Evolutionary conservation across 1,139 yeast species (phyloP).

Genomic region (Wickerhamiella infanticola): DNA sequence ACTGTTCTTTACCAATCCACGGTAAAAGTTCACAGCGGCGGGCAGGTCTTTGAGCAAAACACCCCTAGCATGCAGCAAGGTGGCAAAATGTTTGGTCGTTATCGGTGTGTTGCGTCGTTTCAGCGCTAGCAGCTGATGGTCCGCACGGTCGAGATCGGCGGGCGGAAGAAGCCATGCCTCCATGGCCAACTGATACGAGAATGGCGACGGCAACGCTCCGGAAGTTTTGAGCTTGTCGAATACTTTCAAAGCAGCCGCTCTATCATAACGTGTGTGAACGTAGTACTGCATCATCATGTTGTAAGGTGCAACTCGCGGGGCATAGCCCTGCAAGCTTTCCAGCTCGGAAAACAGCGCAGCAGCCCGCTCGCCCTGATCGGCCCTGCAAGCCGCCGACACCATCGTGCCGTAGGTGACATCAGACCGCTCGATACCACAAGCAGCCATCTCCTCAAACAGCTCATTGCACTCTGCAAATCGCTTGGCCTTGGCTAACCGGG

Average conservation of each 20-base stretch:
- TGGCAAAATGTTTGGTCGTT: slow-evolving; percentile 27
- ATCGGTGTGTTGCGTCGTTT: slow-evolving; percentile 18
- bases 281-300: slow-evolving; percentile 28
- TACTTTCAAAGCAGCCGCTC: slow-evolving; percentile 22
- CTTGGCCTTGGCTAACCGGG: slow-evolving; percentile 26
- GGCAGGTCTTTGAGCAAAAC: slow-evolving; percentile 22
- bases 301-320: slow-evolving; percentile 26
- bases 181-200: slow-evolving; percentile 28
- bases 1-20: slow-evolving; percentile 17
- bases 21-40: slow-evolving; percentile 24
- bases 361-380: slow-evolving; percentile 25
- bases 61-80: slow-evolving; percentile 28
- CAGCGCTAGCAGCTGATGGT: slow-evolving; percentile 23
- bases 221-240: slow-evolving; percentile 19
- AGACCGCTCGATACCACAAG: slow-evolving; percentile 17
- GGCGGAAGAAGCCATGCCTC: slow-evolving; percentile 26
- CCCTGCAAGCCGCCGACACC: slow-evolving; percentile 27
- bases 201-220: slow-evolving; percentile 24
- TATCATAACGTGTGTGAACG: slow-evolving; percentile 23
- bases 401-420: slow-evolving; percentile 28
- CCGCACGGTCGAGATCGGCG: slow-evolving; percentile 24
- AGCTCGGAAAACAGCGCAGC: slow-evolving; percentile 23
- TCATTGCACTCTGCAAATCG: slow-evolving; percentile 22
- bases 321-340: slow-evolving; percentile 22
- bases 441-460: slow-evolving; percentile 23